Percentiles rank a stretch among this genome's conserved stretches.
These are phyloP conservation scores for Wickerhamomyces ciferrii DNA, from an alignment of 805 yeast genomes.

Conservation along the genomic window DNA sequence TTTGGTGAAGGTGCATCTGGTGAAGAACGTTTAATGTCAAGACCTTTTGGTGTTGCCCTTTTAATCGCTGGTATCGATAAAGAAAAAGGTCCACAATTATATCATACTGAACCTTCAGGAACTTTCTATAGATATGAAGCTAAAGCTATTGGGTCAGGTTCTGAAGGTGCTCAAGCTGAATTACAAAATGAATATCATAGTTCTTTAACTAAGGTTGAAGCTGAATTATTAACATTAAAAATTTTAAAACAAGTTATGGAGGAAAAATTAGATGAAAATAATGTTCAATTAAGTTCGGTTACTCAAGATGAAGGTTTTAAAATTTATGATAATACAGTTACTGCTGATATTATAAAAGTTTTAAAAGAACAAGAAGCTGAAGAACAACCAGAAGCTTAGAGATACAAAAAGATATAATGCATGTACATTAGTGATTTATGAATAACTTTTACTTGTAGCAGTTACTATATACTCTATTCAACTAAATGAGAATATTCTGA, in stretches of 20 bases:
- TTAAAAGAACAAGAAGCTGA: conserved; percentile 68
- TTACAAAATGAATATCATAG: conserved; percentile 94
- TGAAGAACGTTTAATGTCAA: conserved; percentile 85
- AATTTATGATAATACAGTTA: conserved; percentile 77
- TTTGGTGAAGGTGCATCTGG: conserved; percentile 98
- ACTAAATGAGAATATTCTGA: conserved; percentile 87
- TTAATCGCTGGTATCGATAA: conserved; percentile 91
- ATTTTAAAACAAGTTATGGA: conserved; percentile 98
- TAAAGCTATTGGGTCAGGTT: conserved; percentile 97
- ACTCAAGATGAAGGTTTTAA: conserved; percentile 83
- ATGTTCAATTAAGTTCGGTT: conserved; percentile 92
- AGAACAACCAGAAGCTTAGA: conserved; percentile 24
- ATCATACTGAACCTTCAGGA: conserved; percentile 99
- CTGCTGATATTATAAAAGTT: conserved; percentile 72
- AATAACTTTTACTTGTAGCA: too few species aligned
- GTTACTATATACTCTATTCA: conserved; percentile 46
- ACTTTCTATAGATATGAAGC: conserved; percentile 97
- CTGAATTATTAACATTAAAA: conserved; percentile 83
- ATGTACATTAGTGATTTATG: background rate
- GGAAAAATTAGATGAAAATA: conserved; percentile 91
- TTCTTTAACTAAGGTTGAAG: conserved; percentile 86
- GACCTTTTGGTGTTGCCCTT: conserved; percentile 98
- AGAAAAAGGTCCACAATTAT: conserved; percentile 92
- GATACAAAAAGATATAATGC: background rate
- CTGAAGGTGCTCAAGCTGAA: conserved; percentile 98